Percentiles rank a stretch among this genome's conserved stretches.
Conservation (phyloP, 805 yeast genomes). For the Saccharomycopsis sp. region DNA sequence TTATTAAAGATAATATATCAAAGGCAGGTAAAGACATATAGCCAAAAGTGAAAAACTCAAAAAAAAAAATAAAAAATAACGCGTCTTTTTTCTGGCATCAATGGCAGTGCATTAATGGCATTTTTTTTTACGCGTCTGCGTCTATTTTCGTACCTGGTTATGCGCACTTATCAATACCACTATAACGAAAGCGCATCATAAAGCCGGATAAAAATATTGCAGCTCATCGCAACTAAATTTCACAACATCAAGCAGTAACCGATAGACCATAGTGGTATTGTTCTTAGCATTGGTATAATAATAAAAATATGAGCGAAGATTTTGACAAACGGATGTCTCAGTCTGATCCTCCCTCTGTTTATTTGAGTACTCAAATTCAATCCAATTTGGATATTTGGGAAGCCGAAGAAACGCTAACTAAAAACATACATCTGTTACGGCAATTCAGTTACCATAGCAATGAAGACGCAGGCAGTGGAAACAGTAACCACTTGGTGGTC, state of each 20-base stretch:
- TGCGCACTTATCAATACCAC: not conserved
- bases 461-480: not conserved
- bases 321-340: not conserved
- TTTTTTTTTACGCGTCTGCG: not conserved
- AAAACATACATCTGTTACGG: not conserved
- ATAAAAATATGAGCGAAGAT: not conserved
- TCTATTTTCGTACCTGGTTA: not conserved
- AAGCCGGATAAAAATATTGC: not conserved
- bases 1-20: no score
- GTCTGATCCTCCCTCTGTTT: not conserved
- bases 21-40: no score
- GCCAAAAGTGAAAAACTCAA: not conserved
- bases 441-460: not conserved
- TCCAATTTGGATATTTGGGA: slow-evolving; percentile 15
- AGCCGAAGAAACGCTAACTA: slow-evolving; percentile 5
- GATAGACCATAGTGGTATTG: no score
- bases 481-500: not conserved
- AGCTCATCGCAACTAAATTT: not conserved
- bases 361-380: slow-evolving; percentile 13
- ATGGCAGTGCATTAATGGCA: not conserved
- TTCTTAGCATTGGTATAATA: not conserved
- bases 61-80: not conserved
- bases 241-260: not conserved
- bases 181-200: not conserved
- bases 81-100: no score